These are phyloP conservation scores for Ochromonas danica DNA, from an alignment of 108 stramenopile species.

Conservation along the genomic window DNA sequence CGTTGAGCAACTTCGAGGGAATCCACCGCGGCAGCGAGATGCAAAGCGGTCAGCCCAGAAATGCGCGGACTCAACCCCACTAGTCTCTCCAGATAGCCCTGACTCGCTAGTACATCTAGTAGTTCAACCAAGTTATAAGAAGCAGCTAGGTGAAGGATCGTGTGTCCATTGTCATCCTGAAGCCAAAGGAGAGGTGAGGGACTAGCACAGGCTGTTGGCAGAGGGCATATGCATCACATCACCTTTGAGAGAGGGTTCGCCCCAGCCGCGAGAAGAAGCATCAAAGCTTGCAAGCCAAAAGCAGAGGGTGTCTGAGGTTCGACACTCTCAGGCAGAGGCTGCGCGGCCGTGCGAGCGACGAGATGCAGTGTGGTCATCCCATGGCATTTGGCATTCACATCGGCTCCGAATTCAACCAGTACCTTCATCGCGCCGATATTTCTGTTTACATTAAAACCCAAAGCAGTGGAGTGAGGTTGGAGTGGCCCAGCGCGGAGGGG, in stretches of 20 bases:
- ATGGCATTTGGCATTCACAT: slow-evolving; percentile 24
- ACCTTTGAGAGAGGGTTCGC: neutral
- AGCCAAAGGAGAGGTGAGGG: neutral
- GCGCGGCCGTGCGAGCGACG: neutral
- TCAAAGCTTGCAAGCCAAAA: neutral
- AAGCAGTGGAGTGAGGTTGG: too few species aligned
- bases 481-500: too few species aligned
- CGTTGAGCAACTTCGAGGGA: neutral
- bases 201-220: neutral
- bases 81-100: neutral
- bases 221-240: neutral
- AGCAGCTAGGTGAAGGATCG: neutral
- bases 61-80: neutral
- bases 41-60: slow-evolving; percentile 3
- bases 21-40: neutral
- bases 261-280: neutral
- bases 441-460: too few species aligned
- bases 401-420: slow-evolving; percentile 23
- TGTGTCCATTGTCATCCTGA: slow-evolving; percentile 22
- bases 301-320: neutral
- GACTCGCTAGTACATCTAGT: neutral
- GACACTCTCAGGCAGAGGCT: too few species aligned
- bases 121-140: neutral
- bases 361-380: slow-evolving; percentile 13
- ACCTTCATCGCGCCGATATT: neutral